Evolutionary conservation across 306 rosid genomes (phyloP).

Genomic region (Benincasa hispida): DNA sequence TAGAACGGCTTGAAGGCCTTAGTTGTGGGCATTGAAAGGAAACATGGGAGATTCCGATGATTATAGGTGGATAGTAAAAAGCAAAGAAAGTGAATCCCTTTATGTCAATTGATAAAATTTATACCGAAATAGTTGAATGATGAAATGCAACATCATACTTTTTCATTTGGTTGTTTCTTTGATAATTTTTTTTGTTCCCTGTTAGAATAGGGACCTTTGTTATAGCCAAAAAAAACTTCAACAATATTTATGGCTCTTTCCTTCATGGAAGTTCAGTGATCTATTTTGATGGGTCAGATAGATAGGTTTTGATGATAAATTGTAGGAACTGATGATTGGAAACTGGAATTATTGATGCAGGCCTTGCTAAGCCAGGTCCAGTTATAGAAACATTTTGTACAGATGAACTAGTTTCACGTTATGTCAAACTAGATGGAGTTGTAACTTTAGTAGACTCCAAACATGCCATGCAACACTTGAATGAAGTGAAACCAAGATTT

Average conservation of each 20-base stretch:
- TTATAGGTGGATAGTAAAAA: not conserved
- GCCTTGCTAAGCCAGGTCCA: slow-evolving; percentile 89
- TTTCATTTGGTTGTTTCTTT: not conserved
- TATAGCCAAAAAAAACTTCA: not conserved
- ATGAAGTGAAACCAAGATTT: slow-evolving; percentile 87
- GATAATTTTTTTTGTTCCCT: not conserved
- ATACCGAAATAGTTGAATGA: not conserved
- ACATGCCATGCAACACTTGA: slow-evolving; percentile 68
- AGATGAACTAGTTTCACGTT: slow-evolving; percentile 54
- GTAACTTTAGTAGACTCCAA: slow-evolving; percentile 88
- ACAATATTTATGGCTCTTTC: not conserved
- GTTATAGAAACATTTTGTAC: slow-evolving; percentile 77
- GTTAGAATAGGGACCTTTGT: not conserved
- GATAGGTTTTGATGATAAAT: not conserved
- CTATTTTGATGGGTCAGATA: not conserved
- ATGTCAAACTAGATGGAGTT: slow-evolving; percentile 85
- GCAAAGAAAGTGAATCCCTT: not conserved
- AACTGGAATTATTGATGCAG: slow-evolving; percentile 23
- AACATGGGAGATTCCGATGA: not conserved
- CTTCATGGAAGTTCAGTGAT: not conserved
- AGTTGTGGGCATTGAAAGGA: not conserved
- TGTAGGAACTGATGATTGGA: not conserved
- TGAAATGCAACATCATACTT: not conserved
- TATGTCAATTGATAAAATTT: not conserved
- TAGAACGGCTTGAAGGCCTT: not conserved